phyloP scores from a whole-genome alignment of 345 rosid species.

The Citrus trifoliata region DNA sequence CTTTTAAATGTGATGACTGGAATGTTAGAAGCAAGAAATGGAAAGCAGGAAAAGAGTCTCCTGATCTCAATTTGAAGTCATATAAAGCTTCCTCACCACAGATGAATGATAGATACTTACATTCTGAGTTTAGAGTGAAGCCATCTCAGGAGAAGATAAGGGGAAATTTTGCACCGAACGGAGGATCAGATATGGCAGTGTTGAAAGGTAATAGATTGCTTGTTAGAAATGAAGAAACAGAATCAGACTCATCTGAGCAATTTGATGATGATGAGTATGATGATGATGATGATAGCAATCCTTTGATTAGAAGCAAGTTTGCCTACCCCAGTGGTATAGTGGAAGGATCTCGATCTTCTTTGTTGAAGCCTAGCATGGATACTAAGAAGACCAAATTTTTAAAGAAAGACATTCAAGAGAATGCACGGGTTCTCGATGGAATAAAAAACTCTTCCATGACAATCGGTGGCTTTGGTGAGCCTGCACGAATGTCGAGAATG shows the following conservation, averaged over 20 bases:
- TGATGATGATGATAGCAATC: conserved; percentile 48
- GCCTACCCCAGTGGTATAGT: conserved; percentile 39
- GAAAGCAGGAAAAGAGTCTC: conserved; percentile 55
- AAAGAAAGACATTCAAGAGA: conserved; percentile 42
- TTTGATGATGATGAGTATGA: conserved; percentile 55
- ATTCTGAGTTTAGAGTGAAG: conserved; percentile 53
- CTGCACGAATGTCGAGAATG: conserved; percentile 29
- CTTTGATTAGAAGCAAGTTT: conserved; percentile 44
- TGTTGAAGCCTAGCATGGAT: conserved; percentile 43
- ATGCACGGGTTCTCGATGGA: conserved; percentile 41
- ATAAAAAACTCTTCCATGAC: conserved; percentile 29
- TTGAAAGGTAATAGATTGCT: conserved; percentile 45
- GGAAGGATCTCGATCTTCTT: conserved; percentile 47
- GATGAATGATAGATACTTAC: conserved; percentile 50
- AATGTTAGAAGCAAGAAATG: conserved; percentile 60
- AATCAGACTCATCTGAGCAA: conserved; percentile 76
- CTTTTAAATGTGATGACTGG: conserved; percentile 56
- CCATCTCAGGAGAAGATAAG: conserved; percentile 55
- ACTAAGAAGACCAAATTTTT: conserved; percentile 37
- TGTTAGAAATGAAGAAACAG: conserved; percentile 65
- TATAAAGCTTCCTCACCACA: conserved; percentile 51
- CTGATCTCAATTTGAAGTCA: conserved; percentile 46
- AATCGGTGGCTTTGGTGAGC: conserved; percentile 36
- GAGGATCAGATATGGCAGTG: conserved; percentile 34
- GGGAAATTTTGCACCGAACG: conserved; percentile 49